These are phyloP conservation scores for Fusarium subglutinans DNA, from an alignment of 2,329 filamentous ascomycete genomes.

Conservation along the genomic window DNA sequence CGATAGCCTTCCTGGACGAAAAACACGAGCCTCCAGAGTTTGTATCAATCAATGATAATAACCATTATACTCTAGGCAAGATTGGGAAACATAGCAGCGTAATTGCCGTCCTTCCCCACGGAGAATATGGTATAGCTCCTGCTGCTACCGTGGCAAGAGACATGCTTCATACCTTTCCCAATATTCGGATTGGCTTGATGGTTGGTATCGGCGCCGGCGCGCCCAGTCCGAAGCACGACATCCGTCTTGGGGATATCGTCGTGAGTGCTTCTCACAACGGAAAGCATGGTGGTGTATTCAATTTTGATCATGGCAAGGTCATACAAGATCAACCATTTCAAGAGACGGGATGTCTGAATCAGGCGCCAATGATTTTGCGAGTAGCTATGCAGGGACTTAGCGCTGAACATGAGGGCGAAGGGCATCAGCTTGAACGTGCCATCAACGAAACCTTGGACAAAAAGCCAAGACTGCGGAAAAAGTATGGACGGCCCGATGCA, in stretches of 20 bases:
- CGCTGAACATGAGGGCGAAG: fast-evolving
- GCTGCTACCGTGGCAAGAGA: slow-evolving; percentile 40
- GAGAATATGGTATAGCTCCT: slow-evolving; percentile 19
- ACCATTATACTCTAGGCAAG: slow-evolving; percentile 18
- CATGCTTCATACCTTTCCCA: slow-evolving; percentile 46
- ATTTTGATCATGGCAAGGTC: slow-evolving; percentile 38
- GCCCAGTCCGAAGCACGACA: slow-evolving; percentile 45
- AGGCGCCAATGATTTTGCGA: not conserved
- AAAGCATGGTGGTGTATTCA: slow-evolving; percentile 11
- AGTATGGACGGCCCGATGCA: not conserved
- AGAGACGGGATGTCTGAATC: not conserved
- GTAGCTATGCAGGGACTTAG: not conserved
- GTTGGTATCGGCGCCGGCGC: slow-evolving; percentile 42
- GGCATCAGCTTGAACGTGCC: not conserved
- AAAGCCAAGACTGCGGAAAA: not conserved
- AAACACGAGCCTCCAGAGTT: slow-evolving; percentile 29
- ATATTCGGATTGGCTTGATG: slow-evolving; percentile 40
- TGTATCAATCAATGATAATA: slow-evolving; percentile 21
- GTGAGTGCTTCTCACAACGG: slow-evolving; percentile 3
- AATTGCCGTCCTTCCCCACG: slow-evolving; percentile 18
- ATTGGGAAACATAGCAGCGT: slow-evolving; percentile 33
- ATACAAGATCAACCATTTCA: not conserved
- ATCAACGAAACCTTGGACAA: not conserved
- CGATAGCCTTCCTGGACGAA: slow-evolving; percentile 52
- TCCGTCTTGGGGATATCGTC: slow-evolving; percentile 42